Evolutionary conservation across 1,139 yeast genomes (phyloP).

Genomic region (Yamadazyma jaroonii): DNA sequence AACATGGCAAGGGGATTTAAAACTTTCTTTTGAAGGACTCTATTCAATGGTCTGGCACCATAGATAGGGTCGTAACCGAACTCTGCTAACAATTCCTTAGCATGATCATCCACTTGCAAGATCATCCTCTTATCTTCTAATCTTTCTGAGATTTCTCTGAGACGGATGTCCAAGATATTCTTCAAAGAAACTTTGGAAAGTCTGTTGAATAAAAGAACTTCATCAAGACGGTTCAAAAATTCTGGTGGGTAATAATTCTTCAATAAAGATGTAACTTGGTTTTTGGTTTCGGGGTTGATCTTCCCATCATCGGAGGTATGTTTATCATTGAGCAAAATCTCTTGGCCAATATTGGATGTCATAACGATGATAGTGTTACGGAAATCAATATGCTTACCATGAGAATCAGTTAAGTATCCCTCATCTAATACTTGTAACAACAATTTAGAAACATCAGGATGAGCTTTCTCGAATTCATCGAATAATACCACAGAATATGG

Average conservation of each 20-base stretch:
- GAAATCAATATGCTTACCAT: constrained; percentile 92
- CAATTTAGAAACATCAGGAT: constrained; percentile 86
- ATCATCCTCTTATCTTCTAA: constrained; percentile 75
- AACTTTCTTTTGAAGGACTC: constrained; percentile 77
- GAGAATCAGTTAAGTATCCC: constrained; percentile 90
- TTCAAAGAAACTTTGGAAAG: constrained; percentile 70
- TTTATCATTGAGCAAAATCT: constrained; percentile 65
- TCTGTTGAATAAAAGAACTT: constrained; percentile 84
- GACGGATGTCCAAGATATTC: constrained; percentile 79
- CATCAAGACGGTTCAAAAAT: constrained; percentile 90
- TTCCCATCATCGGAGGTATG: constrained; percentile 44
- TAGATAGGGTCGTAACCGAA: constrained; percentile 87
- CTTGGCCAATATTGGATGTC: constrained; percentile 97
- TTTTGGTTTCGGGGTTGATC: constrained; percentile 48
- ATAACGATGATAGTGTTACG: constrained; percentile 92
- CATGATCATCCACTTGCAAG: constrained; percentile 55
- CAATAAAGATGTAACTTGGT: constrained; percentile 63
- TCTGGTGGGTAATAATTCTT: constrained; percentile 84
- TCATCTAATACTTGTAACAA: constrained; percentile 91
- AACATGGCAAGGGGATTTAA: constrained; percentile 84
- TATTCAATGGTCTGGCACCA: constrained; percentile 95
- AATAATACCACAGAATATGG: constrained; percentile 91
- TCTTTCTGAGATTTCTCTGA: constrained; percentile 76
- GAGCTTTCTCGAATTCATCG: constrained; percentile 97
- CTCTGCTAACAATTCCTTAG: constrained; percentile 74